Conservation (phyloP, 305 asterid genomes). For the Andrographis paniculata region DNA sequence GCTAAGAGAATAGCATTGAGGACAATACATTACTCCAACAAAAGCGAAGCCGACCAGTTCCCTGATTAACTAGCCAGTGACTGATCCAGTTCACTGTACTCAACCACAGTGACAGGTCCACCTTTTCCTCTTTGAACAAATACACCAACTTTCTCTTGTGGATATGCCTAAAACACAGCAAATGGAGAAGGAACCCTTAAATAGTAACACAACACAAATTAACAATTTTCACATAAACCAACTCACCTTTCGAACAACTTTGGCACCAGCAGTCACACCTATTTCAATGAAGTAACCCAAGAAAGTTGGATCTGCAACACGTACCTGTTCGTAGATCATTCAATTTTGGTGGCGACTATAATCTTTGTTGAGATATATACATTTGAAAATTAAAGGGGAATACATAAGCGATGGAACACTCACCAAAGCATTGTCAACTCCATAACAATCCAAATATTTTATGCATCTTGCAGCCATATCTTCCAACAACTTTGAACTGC, state of each 20-base stretch:
- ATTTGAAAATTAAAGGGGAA: slow-evolving; percentile 8
- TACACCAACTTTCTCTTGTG: slow-evolving; percentile 98
- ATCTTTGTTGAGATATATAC: slow-evolving; percentile 9
- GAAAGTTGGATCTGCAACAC: slow-evolving; percentile 96
- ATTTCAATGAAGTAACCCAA: slow-evolving; percentile 91
- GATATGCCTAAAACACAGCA: slow-evolving; percentile 55
- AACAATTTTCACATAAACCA: slow-evolving; percentile 1
- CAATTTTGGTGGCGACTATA: slow-evolving; percentile 1
- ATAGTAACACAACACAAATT: slow-evolving; percentile 2
- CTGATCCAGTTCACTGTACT: slow-evolving; percentile 62
- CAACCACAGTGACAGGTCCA: slow-evolving; percentile 94
- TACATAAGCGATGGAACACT: slow-evolving; percentile 19
- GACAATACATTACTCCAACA: slow-evolving; percentile 93
- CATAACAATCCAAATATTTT: slow-evolving; percentile 88
- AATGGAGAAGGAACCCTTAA: slow-evolving; percentile 13
- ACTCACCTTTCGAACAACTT: slow-evolving; percentile 68
- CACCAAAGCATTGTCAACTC: slow-evolving; percentile 97
- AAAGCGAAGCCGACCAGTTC: slow-evolving; percentile 92
- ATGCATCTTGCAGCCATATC: slow-evolving; percentile 88
- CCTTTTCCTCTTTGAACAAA: slow-evolving; percentile 92
- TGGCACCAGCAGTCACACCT: slow-evolving; percentile 91
- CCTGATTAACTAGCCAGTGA: slow-evolving; percentile 37
- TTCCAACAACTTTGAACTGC: slow-evolving; percentile 82
- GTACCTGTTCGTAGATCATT: slow-evolving; percentile 50
- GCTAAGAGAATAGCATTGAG: slow-evolving; percentile 9